Percentiles rank a stretch among this genome's conserved stretches.
These are phyloP conservation scores for Suillus luteus DNA, from an alignment of 768 basidiomycete species.

Conservation along the genomic window DNA sequence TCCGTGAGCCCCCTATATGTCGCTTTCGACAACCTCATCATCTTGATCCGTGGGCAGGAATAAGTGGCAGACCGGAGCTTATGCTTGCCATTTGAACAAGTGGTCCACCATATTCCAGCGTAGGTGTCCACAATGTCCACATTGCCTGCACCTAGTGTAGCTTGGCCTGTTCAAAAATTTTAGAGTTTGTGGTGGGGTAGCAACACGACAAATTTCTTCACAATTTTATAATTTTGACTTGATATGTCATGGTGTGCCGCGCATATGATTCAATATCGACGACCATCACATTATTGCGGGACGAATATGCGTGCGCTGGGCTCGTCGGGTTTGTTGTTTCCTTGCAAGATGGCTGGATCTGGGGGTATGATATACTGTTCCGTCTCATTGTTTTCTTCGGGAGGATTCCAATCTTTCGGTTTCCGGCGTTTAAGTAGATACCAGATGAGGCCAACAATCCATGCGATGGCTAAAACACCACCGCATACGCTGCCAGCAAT, in stretches of 20 bases:
- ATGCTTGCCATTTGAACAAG: background rate
- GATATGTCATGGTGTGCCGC: background rate
- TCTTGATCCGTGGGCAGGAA: background rate
- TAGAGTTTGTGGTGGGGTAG: background rate
- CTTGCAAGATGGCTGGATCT: conserved; percentile 66
- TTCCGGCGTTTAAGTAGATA: conserved; percentile 57
- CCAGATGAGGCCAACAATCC: conserved; percentile 53
- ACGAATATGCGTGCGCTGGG: conserved; percentile 17
- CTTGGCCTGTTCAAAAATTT: background rate
- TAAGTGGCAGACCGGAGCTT: background rate
- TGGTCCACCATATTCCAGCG: background rate
- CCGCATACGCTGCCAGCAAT: conserved; percentile 63
- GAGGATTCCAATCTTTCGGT: conserved; percentile 45
- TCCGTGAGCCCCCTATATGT: background rate
- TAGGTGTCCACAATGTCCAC: background rate
- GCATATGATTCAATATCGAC: background rate
- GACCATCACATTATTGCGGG: conserved; percentile 9
- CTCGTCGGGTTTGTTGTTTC: conserved; percentile 46
- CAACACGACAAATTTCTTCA: background rate
- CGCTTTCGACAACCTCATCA: background rate
- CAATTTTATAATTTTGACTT: background rate
- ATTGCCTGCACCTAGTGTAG: background rate
- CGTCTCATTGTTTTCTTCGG: conserved; percentile 40
- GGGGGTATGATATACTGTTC: conserved; percentile 61
- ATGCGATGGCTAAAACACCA: conserved; percentile 45